Conservation (phyloP, 805 yeast genomes). For the Candida adriatica region DNA sequence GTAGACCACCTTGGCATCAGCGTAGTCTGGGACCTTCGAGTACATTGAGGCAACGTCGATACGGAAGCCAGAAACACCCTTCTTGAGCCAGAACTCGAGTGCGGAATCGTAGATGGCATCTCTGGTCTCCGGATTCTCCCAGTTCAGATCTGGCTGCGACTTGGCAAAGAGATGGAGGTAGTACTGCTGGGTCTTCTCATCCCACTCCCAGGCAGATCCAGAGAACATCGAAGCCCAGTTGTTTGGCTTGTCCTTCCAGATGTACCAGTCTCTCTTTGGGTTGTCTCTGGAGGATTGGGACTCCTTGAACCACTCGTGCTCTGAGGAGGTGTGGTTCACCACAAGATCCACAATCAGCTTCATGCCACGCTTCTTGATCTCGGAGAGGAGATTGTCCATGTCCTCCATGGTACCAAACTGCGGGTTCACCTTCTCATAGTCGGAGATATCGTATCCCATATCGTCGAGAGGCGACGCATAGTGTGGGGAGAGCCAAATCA, state of each 20-base stretch:
- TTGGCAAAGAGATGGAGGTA: conserved; percentile 47
- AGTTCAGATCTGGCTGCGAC: conserved; percentile 54
- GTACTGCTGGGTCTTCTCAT: conserved; percentile 47
- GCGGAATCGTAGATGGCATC: conserved; percentile 37
- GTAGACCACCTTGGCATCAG: conserved; percentile 42
- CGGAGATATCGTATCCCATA: conserved; percentile 56
- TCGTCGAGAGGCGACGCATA: conserved; percentile 54
- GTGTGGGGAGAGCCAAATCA: conserved; percentile 53
- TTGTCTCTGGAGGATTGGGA: conserved; percentile 42
- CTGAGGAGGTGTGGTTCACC: conserved; percentile 49
- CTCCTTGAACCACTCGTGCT: conserved; percentile 54
- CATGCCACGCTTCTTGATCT: conserved; percentile 42
- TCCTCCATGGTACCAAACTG: conserved; percentile 49
- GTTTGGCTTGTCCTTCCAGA: conserved; percentile 52
- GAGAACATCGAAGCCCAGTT: conserved; percentile 49
- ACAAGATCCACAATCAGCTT: conserved; percentile 49
- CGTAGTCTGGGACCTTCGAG: conserved; percentile 38
- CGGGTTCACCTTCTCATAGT: conserved; percentile 45
- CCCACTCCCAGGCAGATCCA: conserved; percentile 53
- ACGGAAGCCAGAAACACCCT: conserved; percentile 55
- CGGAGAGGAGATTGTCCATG: conserved; percentile 41
- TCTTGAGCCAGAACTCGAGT: conserved; percentile 45
- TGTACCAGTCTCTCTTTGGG: conserved; percentile 56
- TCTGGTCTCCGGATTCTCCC: conserved; percentile 40
- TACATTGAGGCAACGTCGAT: conserved; percentile 49